These are phyloP conservation scores for Carex kokanica DNA, from an alignment of 176 grass and related monocot genomes.

Conservation along the genomic window DNA sequence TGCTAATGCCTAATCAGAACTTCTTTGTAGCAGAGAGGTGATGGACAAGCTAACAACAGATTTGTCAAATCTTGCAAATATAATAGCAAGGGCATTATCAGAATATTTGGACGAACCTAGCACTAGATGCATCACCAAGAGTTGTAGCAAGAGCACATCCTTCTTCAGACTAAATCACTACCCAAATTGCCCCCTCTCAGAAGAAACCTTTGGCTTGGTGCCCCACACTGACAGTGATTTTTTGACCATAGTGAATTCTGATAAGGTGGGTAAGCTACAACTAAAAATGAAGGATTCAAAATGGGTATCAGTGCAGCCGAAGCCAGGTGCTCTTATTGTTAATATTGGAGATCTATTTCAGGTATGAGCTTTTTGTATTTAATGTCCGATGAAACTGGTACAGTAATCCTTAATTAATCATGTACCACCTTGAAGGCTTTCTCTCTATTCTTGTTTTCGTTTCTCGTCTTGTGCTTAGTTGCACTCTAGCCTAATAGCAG, in stretches of 20 bases:
- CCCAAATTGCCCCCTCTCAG: constrained; percentile 60
- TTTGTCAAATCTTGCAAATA: constrained; percentile 52
- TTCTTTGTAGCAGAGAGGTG: constrained; percentile 46
- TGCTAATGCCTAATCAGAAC: background rate
- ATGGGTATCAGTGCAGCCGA: constrained; percentile 80
- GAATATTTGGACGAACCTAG: constrained; percentile 33
- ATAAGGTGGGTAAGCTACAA: constrained; percentile 66
- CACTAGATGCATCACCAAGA: constrained; percentile 41
- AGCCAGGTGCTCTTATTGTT: constrained; percentile 68
- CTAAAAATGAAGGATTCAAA: constrained; percentile 47
- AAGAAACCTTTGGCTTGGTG: constrained; percentile 61
- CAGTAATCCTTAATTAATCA: background rate
- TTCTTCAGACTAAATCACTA: constrained; percentile 87
- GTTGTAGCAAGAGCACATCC: constrained; percentile 64
- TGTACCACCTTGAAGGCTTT: background rate
- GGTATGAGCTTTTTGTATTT: constrained; percentile 29
- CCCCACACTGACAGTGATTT: constrained; percentile 95
- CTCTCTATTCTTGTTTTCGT: background rate
- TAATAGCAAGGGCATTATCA: constrained; percentile 53
- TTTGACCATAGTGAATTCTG: constrained; percentile 76
- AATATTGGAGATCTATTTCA: constrained; percentile 93
- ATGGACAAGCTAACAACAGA: constrained; percentile 46
- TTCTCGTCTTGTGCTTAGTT: background rate
- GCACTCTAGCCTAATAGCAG: background rate
- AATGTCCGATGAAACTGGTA: background rate